These are phyloP conservation scores for Bolboschoenus planiculmis DNA, from an alignment of 176 grass and related monocot species.

Conservation along the genomic window DNA sequence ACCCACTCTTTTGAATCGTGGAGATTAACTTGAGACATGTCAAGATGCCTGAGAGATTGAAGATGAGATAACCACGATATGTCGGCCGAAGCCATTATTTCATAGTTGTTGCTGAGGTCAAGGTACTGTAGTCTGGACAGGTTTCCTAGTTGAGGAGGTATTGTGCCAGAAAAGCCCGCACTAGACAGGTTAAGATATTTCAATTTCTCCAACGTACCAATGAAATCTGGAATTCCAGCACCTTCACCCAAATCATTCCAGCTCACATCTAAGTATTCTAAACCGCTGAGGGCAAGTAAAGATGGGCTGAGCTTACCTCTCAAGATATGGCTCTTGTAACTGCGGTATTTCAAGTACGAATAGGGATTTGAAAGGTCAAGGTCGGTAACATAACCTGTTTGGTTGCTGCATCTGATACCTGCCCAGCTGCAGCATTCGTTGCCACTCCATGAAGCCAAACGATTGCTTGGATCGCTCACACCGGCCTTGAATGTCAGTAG, in stretches of 20 bases:
- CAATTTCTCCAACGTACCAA: conserved; percentile 17
- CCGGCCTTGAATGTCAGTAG: conserved; percentile 36
- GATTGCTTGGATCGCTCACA: neutral
- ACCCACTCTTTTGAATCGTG: conserved; percentile 15
- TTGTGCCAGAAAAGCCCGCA: neutral
- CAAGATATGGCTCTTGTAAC: neutral
- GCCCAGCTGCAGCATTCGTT: conserved; percentile 30
- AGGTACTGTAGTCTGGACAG: conserved; percentile 24
- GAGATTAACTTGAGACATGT: conserved; percentile 1
- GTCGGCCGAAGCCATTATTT: neutral
- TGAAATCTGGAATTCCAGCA: conserved; percentile 5
- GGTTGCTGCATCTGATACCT: conserved; percentile 31
- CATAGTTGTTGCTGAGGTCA: neutral
- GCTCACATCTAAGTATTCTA: conserved; percentile 32
- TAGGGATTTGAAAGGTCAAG: conserved; percentile 9
- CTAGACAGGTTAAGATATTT: conserved; percentile 33
- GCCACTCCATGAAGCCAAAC: conserved; percentile 27
- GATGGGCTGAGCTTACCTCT: conserved; percentile 30
- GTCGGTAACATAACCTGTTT: conserved; percentile 10
- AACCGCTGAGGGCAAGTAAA: conserved; percentile 3
- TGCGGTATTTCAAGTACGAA: neutral
- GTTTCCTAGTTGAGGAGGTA: conserved; percentile 34
- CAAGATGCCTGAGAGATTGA: neutral
- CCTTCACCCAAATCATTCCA: conserved; percentile 17
- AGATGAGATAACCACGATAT: neutral